Percentiles rank a stretch among this genome's conserved stretches.
Evolutionary conservation across 352 stramenopile genomes (phyloP).

Genomic region (Phytophthora foliorum): DNA sequence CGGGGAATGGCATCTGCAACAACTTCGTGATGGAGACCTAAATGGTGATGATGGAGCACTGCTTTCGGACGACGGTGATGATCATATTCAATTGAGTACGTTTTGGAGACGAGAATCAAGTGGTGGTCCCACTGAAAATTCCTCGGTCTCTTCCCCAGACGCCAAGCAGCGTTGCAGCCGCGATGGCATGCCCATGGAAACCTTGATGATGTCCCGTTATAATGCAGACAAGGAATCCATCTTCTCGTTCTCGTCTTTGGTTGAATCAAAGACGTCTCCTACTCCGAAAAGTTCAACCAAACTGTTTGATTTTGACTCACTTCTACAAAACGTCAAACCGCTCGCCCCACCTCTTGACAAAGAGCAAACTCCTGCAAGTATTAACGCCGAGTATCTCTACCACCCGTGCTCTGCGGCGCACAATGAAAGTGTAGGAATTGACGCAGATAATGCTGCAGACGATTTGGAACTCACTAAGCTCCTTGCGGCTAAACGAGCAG

Average conservation of each 20-base stretch:
- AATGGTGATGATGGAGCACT: conserved; percentile 1
- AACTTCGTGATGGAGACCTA: conserved; percentile 22
- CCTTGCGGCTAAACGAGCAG: conserved; percentile 42
- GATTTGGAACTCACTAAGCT: conserved; percentile 41
- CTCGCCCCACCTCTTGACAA: background rate
- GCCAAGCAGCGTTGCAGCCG: background rate
- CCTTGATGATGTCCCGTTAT: background rate
- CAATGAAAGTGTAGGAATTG: conserved; percentile 4
- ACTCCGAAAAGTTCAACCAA: conserved; percentile 4
- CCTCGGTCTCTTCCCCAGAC: background rate
- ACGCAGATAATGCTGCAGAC: conserved; percentile 17
- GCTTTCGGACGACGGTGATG: conserved; percentile 28
- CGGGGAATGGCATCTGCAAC: conserved; percentile 44
- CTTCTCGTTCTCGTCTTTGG: conserved; percentile 39
- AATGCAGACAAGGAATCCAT: conserved; percentile 27
- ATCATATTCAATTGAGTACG: conserved; percentile 27
- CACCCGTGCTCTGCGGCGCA: background rate
- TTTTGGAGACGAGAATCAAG: conserved; percentile 33
- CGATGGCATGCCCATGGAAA: background rate
- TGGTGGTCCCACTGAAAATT: background rate
- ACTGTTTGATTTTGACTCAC: conserved; percentile 71
- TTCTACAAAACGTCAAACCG: conserved; percentile 39
- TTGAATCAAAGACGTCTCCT: background rate
- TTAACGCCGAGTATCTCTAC: background rate
- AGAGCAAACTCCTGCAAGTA: background rate